A percentile compares a stretch with the other conserved stretches of the same genome.
Evolutionary conservation across 2,329 filamentous ascomycete species (phyloP).

Genomic region (Hypoxylon sp.): DNA sequence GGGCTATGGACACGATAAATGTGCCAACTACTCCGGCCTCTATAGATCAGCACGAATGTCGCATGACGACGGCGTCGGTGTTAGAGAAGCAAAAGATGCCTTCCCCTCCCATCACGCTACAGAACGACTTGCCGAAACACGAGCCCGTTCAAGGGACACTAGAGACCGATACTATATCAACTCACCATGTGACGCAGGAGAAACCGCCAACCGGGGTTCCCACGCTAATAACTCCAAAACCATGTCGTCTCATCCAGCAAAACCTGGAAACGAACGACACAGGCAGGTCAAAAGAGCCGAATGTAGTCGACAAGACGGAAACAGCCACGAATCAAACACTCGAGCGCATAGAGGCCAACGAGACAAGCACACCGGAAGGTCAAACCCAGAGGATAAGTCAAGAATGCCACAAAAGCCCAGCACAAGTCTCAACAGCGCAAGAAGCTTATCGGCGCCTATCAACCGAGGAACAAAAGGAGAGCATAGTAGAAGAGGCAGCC

Average conservation of each 20-base stretch:
- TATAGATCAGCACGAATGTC: constrained; percentile 25
- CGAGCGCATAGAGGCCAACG: constrained; percentile 12
- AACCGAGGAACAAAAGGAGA: constrained; percentile 33
- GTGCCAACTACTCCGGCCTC: constrained; percentile 27
- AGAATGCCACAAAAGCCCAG: constrained; percentile 10
- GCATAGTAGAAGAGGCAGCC: constrained; percentile 49
- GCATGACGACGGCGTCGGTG: constrained; percentile 24
- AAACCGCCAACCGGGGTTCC: constrained; percentile 32
- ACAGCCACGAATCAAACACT: constrained; percentile 13
- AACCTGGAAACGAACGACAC: constrained; percentile 21
- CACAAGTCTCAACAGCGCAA: constrained; percentile 4
- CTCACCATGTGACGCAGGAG: constrained; percentile 34
- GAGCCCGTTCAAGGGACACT: constrained; percentile 47
- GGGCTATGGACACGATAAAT: constrained; percentile 16
- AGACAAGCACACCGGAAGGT: constrained; percentile 5
- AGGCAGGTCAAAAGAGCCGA: constrained; percentile 5
- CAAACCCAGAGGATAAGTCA: constrained; percentile 14
- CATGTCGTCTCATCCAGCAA: constrained; percentile 29
- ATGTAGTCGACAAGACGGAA: constrained; percentile 14
- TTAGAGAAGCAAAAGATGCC: constrained; percentile 29
- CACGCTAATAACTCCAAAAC: constrained; percentile 31
- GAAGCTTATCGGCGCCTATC: constrained; percentile 29
- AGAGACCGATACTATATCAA: constrained; percentile 49
- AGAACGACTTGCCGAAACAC: constrained; percentile 50
- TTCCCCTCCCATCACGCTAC: constrained; percentile 51